A percentile compares a stretch with the other conserved stretches of the same genome.
Conservation (phyloP, 805 yeast species). For the Wickerhamomyces pijperi region DNA sequence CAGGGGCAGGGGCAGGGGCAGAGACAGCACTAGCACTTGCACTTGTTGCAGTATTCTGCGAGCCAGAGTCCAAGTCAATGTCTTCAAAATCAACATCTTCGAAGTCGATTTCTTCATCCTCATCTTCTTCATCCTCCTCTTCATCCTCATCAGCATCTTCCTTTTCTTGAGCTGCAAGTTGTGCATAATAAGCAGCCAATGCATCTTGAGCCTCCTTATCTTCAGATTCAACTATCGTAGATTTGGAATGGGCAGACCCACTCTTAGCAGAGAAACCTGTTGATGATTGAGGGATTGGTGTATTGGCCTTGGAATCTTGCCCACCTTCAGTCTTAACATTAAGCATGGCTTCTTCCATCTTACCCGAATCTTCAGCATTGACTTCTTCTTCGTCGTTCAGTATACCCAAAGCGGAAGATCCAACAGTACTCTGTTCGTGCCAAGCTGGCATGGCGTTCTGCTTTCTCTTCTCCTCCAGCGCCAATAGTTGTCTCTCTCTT, state of each 20-base stretch:
- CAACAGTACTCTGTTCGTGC: constrained; percentile 90
- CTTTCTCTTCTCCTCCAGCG: constrained; percentile 61
- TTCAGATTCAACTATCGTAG: constrained; percentile 14
- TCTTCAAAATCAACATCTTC: constrained; percentile 46
- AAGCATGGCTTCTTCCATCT: constrained; percentile 14
- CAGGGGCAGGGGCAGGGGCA: no score
- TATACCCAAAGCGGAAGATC: constrained; percentile 48
- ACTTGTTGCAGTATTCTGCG: not conserved
- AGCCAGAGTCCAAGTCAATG: constrained; percentile 20
- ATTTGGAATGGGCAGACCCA: constrained; percentile 5
- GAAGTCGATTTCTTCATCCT: constrained; percentile 39
- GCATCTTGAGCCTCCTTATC: constrained; percentile 17
- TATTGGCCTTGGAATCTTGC: constrained; percentile 1
- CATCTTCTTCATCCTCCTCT: constrained; percentile 21
- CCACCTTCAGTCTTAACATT: constrained; percentile 13
- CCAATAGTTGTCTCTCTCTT: constrained; percentile 53
- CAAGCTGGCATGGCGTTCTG: constrained; percentile 96
- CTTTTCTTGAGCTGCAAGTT: constrained; percentile 17
- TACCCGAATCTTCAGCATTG: constrained; percentile 6
- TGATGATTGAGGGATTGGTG: no score
- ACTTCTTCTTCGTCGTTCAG: constrained; percentile 41
- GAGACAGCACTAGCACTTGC: no score
- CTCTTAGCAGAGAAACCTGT: no score
- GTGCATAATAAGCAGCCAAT: constrained; percentile 17
- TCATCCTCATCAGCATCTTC: constrained; percentile 16